Base-by-base conservation (phyloP, 768 basidiomycete species). In the Pisolithus marmoratus region DNA sequence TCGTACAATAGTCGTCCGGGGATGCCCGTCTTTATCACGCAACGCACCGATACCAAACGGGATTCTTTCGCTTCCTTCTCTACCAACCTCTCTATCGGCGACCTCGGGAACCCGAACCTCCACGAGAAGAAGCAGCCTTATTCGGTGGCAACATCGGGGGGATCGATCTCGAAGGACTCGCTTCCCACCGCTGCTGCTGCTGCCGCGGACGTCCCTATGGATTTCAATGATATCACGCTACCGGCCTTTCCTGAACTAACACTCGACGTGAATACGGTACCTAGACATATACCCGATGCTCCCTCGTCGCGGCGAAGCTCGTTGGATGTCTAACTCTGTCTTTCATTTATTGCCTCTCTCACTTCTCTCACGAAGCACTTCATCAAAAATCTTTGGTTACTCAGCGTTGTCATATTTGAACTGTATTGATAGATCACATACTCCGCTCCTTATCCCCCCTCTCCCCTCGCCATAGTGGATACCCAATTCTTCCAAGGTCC, bases 1-100 rank as follows among this genome's bases (percentile, higher is more conserved):
- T n/a, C n/a, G n/a, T n/a, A n/a, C n/a, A n/a, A n/a, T n/a, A n/a
- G n/a, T n/a, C n/a, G n/a, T n/a, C n/a, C n/a, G n/a, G n/a, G n/a
- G n/a, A n/a, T n/a, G n/a, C n/a, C n/a, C n/a, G n/a, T n/a, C n/a
- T n/a, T n/a, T n/a, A n/a, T n/a, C n/a, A n/a, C n/a, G n/a, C n/a
- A n/a, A n/a, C n/a, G n/a, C n/a, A n/a, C n/a, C n/a, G n/a, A 78
- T 46, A 70, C 68, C 55, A 78, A 75, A 57, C 76, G 72, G 48
- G 75, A 76, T 52, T 79, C 79, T 6, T 51, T 78, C 14, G 67
- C 70, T 37, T 82, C 81, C 0, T 71, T 77, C 62, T 74, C 75
- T 7, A 67, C 67, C 27, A 70, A 72, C 53, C 61, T 77, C 48
- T 76, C 76, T 15, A 58, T 74, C 60, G 65, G 54, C 7, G 77